A percentile compares a stretch with the other conserved stretches of the same genome.
phyloP scores from a whole-genome alignment of 1,139 yeast species.

The Scheffersomyces segobiensis region DNA sequence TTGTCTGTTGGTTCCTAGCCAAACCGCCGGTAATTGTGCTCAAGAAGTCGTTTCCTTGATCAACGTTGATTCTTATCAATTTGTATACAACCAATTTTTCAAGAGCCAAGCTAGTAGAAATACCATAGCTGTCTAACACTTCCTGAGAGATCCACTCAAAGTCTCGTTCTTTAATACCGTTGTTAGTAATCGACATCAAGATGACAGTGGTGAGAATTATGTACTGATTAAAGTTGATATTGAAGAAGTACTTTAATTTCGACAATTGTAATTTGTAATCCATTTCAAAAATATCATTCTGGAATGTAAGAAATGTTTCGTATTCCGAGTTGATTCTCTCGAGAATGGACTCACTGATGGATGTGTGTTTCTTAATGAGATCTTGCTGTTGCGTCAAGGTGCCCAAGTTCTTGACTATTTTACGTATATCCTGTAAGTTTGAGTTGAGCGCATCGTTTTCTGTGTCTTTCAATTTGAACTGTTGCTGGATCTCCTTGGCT shows the following conservation, averaged over 20 bases:
- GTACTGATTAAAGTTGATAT: slow-evolving; percentile 29
- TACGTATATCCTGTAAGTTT: slow-evolving; percentile 66
- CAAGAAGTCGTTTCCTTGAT: slow-evolving; percentile 28
- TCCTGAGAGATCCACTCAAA: slow-evolving; percentile 49
- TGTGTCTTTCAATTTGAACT: slow-evolving; percentile 63
- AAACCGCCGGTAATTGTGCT: slow-evolving; percentile 25
- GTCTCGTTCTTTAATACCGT: slow-evolving; percentile 66
- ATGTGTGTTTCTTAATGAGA: slow-evolving; percentile 72
- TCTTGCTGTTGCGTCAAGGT: slow-evolving; percentile 68
- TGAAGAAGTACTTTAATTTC: slow-evolving; percentile 50
- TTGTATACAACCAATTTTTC: slow-evolving; percentile 27
- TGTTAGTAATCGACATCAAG: slow-evolving; percentile 58
- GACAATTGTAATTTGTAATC: slow-evolving; percentile 56
- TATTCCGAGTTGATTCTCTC: slow-evolving; percentile 51
- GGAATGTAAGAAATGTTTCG: slow-evolving; percentile 62
- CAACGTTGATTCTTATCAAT: slow-evolving; percentile 24
- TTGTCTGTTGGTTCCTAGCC: slow-evolving; percentile 6
- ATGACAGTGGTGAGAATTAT: slow-evolving; percentile 51
- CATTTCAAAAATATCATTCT: slow-evolving; percentile 67
- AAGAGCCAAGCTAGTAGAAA: slow-evolving; percentile 38
- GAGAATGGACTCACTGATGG: slow-evolving; percentile 69
- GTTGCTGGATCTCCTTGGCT: slow-evolving; percentile 71
- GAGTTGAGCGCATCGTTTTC: slow-evolving; percentile 15
- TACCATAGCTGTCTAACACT: slow-evolving; percentile 60
- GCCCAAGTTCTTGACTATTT: slow-evolving; percentile 71